These are phyloP conservation scores for Luzula sylvatica DNA, from an alignment of 176 grass and related monocot genomes.

Conservation along the genomic window DNA sequence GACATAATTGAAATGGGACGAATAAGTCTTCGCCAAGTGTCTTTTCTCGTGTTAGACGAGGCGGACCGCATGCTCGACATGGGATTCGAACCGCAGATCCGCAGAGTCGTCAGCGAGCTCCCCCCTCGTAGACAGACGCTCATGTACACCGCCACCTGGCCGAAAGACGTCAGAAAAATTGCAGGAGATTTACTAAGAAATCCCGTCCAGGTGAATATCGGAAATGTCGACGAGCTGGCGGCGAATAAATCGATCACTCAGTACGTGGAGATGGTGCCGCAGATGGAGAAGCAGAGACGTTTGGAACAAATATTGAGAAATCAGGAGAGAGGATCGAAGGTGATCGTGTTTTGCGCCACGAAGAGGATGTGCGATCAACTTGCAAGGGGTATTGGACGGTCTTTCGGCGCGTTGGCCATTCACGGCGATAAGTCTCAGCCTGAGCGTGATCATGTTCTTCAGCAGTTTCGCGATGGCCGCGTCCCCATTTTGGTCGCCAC, in stretches of 20 bases:
- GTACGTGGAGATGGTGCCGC: slow-evolving; percentile 78
- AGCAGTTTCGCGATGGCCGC: slow-evolving; percentile 76
- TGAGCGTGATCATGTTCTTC: slow-evolving; percentile 80
- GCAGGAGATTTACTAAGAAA: slow-evolving; percentile 85
- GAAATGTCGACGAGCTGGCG: slow-evolving; percentile 76
- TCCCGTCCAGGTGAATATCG: slow-evolving; percentile 93
- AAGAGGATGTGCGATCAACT: slow-evolving; percentile 90
- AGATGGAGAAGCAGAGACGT: slow-evolving; percentile 70
- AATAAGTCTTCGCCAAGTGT: slow-evolving; percentile 77
- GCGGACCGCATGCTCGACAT: slow-evolving; percentile 98
- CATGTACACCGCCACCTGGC: slow-evolving; percentile 99
- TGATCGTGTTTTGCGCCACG: slow-evolving; percentile 95
- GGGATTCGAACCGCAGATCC: slow-evolving; percentile 98
- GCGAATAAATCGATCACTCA: slow-evolving; percentile 99
- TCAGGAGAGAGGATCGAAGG: slow-evolving; percentile 84
- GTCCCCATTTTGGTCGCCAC: slow-evolving; percentile 90
- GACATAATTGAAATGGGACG: slow-evolving; percentile 92
- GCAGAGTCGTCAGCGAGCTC: slow-evolving; percentile 82
- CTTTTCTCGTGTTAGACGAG: slow-evolving; percentile 94
- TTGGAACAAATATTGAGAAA: slow-evolving; percentile 94
- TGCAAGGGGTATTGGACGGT: slow-evolving; percentile 58
- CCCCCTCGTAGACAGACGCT: slow-evolving; percentile 76
- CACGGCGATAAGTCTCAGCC: slow-evolving; percentile 86
- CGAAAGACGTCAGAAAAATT: slow-evolving; percentile 94
- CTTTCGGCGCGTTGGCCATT: slow-evolving; percentile 76